Evolutionary conservation across 345 rosid species (phyloP).

Genomic region (Triadica sebifera): DNA sequence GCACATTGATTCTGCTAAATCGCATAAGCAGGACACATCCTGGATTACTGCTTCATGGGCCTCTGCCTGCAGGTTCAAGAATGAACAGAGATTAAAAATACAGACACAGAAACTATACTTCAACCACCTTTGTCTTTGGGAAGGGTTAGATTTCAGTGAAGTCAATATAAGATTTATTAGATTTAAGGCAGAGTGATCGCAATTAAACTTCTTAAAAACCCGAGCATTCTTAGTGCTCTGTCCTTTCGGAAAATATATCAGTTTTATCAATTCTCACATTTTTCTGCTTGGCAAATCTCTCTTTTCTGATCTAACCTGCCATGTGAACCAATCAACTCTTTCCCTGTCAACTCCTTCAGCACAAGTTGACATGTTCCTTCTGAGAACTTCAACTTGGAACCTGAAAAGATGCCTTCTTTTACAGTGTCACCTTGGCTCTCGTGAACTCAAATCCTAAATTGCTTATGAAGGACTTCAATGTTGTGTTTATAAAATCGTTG

Average conservation of each 20-base stretch:
- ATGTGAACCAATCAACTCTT: no score
- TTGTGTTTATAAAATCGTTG: background rate
- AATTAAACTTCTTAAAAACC: no score
- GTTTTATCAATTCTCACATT: background rate
- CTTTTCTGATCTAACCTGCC: no score
- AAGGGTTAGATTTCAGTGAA: background rate
- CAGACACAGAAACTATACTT: background rate
- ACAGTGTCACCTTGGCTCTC: background rate
- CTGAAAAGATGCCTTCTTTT: background rate
- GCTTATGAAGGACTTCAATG: background rate
- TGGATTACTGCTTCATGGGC: slow-evolving; percentile 54
- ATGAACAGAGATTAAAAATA: background rate
- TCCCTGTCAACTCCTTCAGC: background rate
- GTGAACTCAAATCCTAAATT: background rate
- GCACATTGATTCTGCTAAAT: slow-evolving; percentile 61
- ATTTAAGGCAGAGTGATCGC: background rate
- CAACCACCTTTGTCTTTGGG: background rate
- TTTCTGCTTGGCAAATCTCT: background rate
- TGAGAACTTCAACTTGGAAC: background rate
- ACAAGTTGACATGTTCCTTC: background rate
- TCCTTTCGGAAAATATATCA: no score
- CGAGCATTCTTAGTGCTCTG: no score
- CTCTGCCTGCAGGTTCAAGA: slow-evolving; percentile 48
- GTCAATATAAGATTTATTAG: background rate
- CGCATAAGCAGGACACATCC: slow-evolving; percentile 57